Conservation (phyloP, 129 eudicot genomes). For the Heracleum sosnowskyi region DNA sequence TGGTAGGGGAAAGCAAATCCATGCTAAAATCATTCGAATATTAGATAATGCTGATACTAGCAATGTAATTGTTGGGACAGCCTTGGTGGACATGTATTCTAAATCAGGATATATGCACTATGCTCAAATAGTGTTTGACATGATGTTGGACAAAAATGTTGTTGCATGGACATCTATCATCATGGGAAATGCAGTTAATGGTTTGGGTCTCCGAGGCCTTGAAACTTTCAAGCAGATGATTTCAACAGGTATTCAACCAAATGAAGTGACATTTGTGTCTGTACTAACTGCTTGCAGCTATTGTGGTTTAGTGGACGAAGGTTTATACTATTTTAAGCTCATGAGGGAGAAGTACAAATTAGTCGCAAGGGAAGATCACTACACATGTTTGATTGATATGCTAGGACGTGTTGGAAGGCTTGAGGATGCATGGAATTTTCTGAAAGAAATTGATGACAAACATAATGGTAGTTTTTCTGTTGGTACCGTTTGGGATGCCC, state of each 20-base stretch:
- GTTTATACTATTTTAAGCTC: slow-evolving; percentile 20
- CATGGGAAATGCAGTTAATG: slow-evolving; percentile 28
- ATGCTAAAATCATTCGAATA: slow-evolving; percentile 23
- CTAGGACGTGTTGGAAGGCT: slow-evolving; percentile 37
- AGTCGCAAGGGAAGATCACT: slow-evolving; percentile 23
- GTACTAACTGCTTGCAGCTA: slow-evolving; percentile 31
- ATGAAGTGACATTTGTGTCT: slow-evolving; percentile 26
- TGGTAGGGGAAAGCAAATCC: slow-evolving; percentile 26
- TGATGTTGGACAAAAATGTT: slow-evolving; percentile 21
- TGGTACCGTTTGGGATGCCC: slow-evolving; percentile 29
- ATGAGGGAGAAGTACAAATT: slow-evolving; percentile 16
- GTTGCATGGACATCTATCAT: slow-evolving; percentile 31
- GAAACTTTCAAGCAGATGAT: slow-evolving; percentile 22
- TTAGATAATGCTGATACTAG: slow-evolving; percentile 10
- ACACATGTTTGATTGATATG: slow-evolving; percentile 32
- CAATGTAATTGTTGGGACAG: slow-evolving; percentile 27
- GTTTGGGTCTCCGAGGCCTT: slow-evolving; percentile 24
- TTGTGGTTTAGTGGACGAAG: slow-evolving; percentile 33
- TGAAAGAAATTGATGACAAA: slow-evolving; percentile 13
- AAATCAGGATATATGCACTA: slow-evolving; percentile 19
- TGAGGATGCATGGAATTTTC: slow-evolving; percentile 23
- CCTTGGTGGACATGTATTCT: slow-evolving; percentile 31
- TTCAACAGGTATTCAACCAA: slow-evolving; percentile 22
- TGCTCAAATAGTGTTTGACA: slow-evolving; percentile 17
- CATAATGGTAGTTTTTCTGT: slow-evolving; percentile 1